phyloP scores from a whole-genome alignment of 192 early-diverging fungal species.

The Haplosporangium gracile region DNA sequence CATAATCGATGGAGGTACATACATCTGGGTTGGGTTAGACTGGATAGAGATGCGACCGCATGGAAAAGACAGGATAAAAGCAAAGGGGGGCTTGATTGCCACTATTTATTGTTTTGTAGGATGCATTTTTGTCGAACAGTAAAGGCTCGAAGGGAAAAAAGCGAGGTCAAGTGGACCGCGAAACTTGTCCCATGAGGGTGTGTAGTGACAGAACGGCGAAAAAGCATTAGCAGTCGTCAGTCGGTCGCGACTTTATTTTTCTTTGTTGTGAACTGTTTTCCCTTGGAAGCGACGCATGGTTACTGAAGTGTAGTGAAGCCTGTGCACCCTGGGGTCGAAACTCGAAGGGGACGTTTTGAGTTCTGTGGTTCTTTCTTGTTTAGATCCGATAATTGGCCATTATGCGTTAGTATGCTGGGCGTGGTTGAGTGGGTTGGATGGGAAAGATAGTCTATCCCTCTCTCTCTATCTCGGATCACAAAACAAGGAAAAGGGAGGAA shows the following conservation, averaged over 20 bases:
- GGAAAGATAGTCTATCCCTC: no score
- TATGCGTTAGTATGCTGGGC: no score
- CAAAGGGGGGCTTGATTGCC: background rate
- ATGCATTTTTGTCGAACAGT: background rate
- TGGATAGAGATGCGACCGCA: no score
- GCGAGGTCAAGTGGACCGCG: background rate
- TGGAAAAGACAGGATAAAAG: background rate
- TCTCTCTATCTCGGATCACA: no score
- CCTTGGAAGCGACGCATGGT: no score
- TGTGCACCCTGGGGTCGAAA: no score
- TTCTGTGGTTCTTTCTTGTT: no score
- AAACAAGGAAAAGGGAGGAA: no score
- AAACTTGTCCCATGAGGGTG: background rate
- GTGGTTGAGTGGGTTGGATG: no score
- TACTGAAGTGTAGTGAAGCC: no score
- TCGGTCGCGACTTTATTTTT: background rate
- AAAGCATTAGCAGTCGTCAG: background rate
- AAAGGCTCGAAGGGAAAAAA: background rate
- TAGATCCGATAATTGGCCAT: no score
- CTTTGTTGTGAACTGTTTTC: background rate
- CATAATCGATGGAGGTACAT: background rate
- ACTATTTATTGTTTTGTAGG: background rate
- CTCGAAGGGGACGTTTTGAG: no score
- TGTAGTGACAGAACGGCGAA: conserved; percentile 7
- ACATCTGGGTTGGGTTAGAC: background rate